Base-by-base conservation (phyloP, 441 rosid genomes). In the Biscutella auriculata region DNA sequence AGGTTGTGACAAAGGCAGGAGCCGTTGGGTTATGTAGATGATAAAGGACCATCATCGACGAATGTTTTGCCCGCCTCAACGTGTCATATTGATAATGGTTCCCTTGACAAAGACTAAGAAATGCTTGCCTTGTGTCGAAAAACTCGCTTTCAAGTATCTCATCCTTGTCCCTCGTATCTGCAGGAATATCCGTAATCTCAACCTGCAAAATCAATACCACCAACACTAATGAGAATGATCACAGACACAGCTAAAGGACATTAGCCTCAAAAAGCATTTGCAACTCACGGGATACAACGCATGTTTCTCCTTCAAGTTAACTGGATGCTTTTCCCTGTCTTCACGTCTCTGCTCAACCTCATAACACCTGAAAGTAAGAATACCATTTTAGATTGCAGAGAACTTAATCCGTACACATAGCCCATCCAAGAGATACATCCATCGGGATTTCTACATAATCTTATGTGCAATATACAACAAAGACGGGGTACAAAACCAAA, bases 11-110 rank as follows among this genome's bases (percentile, higher is more conserved):
- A 75, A 90, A 90, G 37, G 97, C 97, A 49, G 97, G 99, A 36
- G 97, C 99, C 29, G 99, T 90, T 62, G 99, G 97, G 79, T 94
- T 94, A 62, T 94, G 99, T 49, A 94, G 97, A 74, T 94, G 99
- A 80, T 94, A 94, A 32, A 94, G 96, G 51, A 94, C 95, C 99
- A 94, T 94, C 96, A 94, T 94, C 10, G 99, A 94, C 28, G 99
- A 94, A 78, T 94, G 99, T 59, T 90, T 94, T 35, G 99, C 99
- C 60, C 99, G 87, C 69, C 99, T 82, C 63, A 94, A 63, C 33
- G 99, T 94, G 65, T 94, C 99, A 74, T 87, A 94, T 71, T 94
- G 99, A 71, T 94, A 94, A 75, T 90, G 97, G 73, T 90, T 94
- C 65, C 97, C 99, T 78, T 94, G 99, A 73, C 99, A 94, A 46